Evolutionary conservation across 305 asterid species (phyloP).

Genomic region (Solanum hybrid): DNA sequence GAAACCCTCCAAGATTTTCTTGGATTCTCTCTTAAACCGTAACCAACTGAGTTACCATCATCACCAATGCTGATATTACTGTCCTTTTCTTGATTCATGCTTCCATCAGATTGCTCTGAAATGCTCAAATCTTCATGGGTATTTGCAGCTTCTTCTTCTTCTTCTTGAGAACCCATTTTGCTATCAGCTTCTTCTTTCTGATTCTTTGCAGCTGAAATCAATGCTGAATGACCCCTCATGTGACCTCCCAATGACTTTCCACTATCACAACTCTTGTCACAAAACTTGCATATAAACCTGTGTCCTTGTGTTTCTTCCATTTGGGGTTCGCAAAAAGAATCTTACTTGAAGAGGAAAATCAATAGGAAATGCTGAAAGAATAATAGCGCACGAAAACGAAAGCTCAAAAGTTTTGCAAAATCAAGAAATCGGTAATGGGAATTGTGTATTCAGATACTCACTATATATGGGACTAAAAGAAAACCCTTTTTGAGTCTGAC

Average conservation of each 20-base stretch:
- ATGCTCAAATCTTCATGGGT: conserved; percentile 8
- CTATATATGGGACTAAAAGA: background rate
- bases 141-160: conserved; percentile 8
- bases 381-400: background rate
- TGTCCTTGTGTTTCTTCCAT: conserved; percentile 36
- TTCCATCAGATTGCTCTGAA: conserved; percentile 22
- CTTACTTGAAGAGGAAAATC: background rate
- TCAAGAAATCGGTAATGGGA: background rate
- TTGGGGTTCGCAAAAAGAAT: conserved; percentile 7
- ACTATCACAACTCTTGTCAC: conserved; percentile 53
- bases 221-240: conserved; percentile 64
- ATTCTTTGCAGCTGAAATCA: conserved; percentile 50
- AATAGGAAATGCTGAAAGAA: background rate
- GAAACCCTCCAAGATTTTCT: conserved; percentile 70
- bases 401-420: conserved; percentile 14
- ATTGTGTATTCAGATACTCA: background rate
- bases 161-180: conserved; percentile 15
- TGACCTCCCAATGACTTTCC: conserved; percentile 93
- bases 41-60: conserved; percentile 34
- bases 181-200: conserved; percentile 15
- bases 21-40: conserved; percentile 56
- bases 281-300: conserved; percentile 51
- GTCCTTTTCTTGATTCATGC: conserved; percentile 23
- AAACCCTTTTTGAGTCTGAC: background rate
- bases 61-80: conserved; percentile 18